Base-by-base conservation (phyloP, 805 yeast genomes). In the Candida railenensis region DNA sequence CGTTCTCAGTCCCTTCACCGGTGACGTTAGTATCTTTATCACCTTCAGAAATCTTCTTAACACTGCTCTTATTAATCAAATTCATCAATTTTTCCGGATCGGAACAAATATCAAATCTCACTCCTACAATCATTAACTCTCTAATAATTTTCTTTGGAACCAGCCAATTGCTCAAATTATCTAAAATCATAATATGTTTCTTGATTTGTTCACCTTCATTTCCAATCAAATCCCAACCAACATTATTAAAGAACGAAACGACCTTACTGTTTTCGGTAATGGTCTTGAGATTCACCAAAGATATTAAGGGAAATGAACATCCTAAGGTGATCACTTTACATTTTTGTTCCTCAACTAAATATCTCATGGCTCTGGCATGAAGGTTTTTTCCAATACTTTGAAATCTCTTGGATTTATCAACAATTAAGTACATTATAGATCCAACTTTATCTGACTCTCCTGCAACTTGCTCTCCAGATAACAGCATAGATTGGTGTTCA, bases 321-420 rank as follows among this genome's bases (percentile, higher is more conserved):
- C 85, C 85, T 32, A 75, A 53, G 11, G 69, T 50, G 3, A 81
- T 51, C 3, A 51, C 56, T 9, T 57, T 56, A 51, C 82, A 78
- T 5, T 64, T 57, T 45, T 66, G 61, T 42, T 77, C 81, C 30
- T 68, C 65, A 3, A 64, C 54, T 20, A 81, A 63, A 55, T 80
- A 79, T 46, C 77, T 62, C 39, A 79, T 63, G 0, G 83, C 85
- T 37, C 80, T 63, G 3, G 71, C 66, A 53, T 81, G 83, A 32
- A 81, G 59, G 48, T 77, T 77, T 43, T 74, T 73, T 3, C 83
- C 85, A 30, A 81, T 74, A 45, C 79, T 74, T 61, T 81, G 82
- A 16, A 73, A 65, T 40, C 85, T 61, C 47, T 79, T 77, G 5
- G 81, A 61, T 40, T 73, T 76, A 51, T 78, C 85, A 3, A 82